Percentiles rank a stretch among this genome's conserved stretches.
Conservation (phyloP, 1,284 basidiomycete species). For the Vanrija sp. region DNA sequence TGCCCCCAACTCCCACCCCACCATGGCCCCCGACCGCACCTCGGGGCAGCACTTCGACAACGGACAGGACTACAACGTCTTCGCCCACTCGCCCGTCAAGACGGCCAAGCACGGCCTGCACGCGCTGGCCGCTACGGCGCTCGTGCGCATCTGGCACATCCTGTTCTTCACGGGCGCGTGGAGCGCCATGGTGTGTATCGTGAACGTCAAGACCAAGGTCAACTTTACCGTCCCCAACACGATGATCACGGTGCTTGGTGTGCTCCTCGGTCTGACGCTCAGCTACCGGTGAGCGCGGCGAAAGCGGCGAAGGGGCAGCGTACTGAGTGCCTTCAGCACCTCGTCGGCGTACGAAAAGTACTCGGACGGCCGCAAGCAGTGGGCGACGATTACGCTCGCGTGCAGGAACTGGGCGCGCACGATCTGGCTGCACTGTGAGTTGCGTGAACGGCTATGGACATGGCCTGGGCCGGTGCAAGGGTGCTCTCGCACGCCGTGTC, state of each 20-base stretch:
- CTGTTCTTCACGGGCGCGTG: slow-evolving; percentile 41
- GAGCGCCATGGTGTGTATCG: slow-evolving; percentile 34
- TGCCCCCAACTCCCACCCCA: too few species aligned
- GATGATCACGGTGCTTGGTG: slow-evolving; percentile 41
- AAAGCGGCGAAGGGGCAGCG: too few species aligned
- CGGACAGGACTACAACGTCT: slow-evolving; percentile 7
- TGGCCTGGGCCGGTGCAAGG: too few species aligned
- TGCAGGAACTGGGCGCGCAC: slow-evolving; percentile 38
- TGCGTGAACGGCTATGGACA: too few species aligned
- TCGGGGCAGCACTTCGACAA: too few species aligned
- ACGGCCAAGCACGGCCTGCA: slow-evolving; percentile 22
- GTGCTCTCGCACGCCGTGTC: too few species aligned
- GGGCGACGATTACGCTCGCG: slow-evolving; percentile 64
- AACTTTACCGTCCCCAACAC: slow-evolving; percentile 34
- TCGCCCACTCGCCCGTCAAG: slow-evolving; percentile 33
- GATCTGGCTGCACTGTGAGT: slow-evolving; percentile 45
- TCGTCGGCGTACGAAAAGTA: slow-evolving; percentile 73
- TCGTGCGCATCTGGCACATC: slow-evolving; percentile 37
- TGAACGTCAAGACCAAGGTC: slow-evolving; percentile 32
- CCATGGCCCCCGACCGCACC: too few species aligned
- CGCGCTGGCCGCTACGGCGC: slow-evolving; percentile 36
- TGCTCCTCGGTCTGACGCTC: slow-evolving; percentile 43
- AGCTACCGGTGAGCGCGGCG: slow-evolving; percentile 34
- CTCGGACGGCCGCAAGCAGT: slow-evolving; percentile 65
- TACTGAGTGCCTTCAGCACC: too few species aligned